These are phyloP conservation scores for Pharus latifolius DNA, from an alignment of 176 grass and related monocot genomes.

Conservation along the genomic window DNA sequence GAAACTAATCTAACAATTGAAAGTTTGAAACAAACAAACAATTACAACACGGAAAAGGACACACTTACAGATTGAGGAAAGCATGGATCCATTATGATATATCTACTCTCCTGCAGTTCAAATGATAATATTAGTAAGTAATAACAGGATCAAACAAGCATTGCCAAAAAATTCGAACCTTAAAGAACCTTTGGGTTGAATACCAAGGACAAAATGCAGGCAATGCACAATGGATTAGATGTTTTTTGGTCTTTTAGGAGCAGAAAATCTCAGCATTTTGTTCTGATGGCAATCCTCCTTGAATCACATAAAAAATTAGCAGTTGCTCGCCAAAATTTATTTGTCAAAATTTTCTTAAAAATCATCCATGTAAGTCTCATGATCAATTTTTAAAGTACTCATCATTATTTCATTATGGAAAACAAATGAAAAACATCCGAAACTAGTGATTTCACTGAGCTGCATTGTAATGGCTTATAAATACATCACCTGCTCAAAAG, in stretches of 20 bases:
- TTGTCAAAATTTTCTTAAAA: neutral
- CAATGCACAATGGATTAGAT: too few species aligned
- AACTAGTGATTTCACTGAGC: neutral
- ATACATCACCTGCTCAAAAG: slow-evolving; percentile 89
- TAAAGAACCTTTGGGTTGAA: neutral
- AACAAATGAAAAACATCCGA: neutral
- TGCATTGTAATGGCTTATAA: neutral
- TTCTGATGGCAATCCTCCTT: neutral
- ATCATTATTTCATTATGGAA: neutral
- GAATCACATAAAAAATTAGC: neutral
- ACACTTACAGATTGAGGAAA: slow-evolving; percentile 62
- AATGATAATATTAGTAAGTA: neutral
- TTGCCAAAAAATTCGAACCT: neutral
- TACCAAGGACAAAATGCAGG: neutral
- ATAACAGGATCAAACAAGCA: neutral
- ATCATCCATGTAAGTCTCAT: neutral
- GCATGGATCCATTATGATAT: slow-evolving; percentile 76
- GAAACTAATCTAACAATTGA: neutral
- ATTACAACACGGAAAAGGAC: neutral
- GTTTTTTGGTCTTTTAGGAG: too few species aligned
- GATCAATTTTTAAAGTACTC: neutral
- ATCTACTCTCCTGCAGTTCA: slow-evolving; percentile 77
- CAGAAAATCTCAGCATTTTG: too few species aligned
- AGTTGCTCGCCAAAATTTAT: neutral
- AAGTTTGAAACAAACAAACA: neutral